These are phyloP conservation scores for Cutaneotrichosporon cutaneum DNA, from an alignment of 1,284 basidiomycete genomes.

Conservation along the genomic window DNA sequence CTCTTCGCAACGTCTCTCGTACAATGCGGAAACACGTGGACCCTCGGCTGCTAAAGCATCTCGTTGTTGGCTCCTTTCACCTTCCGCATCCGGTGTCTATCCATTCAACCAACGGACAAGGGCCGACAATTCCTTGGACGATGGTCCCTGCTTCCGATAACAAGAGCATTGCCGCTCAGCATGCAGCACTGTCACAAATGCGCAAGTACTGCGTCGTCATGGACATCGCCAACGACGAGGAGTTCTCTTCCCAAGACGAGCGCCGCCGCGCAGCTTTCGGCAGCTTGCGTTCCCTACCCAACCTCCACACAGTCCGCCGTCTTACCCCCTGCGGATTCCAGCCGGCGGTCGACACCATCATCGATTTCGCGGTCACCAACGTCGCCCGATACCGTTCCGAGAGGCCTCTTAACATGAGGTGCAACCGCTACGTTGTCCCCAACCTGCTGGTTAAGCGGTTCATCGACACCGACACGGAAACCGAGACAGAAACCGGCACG, in stretches of 20 bases:
- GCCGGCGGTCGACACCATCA: background rate
- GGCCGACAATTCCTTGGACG: background rate
- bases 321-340: background rate
- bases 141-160: background rate
- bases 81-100: background rate
- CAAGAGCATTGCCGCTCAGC: background rate
- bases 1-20: background rate
- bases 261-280: background rate
- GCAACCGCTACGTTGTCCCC: background rate
- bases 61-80: background rate
- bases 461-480: too few relatives aligned
- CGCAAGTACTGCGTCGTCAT: background rate
- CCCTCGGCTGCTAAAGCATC: background rate
- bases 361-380: background rate
- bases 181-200: background rate
- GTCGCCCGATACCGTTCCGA: too few relatives aligned
- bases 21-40: background rate
- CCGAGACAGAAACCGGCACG: too few relatives aligned
- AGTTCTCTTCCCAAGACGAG: background rate
- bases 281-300: background rate
- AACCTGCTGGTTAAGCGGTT: background rate
- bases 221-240: background rate
- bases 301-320: background rate
- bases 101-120: background rate
- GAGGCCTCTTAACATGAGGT: background rate